Conservation (phyloP, 2,329 filamentous ascomycete species). For the Trichoderma hamatum region DNA sequence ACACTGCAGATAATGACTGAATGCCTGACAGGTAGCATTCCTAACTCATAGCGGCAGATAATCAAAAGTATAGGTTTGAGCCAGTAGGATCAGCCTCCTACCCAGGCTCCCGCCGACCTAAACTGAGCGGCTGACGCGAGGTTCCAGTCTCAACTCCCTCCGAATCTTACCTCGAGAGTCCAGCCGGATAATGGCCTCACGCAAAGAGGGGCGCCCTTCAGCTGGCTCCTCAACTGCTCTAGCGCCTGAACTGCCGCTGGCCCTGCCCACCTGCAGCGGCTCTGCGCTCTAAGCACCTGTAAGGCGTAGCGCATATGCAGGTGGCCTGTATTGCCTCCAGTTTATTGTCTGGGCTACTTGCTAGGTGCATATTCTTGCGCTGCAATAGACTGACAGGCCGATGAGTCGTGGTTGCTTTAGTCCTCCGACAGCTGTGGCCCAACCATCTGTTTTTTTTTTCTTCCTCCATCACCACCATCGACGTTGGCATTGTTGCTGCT, state of each 20-base stretch:
- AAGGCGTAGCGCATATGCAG: slow-evolving; percentile 20
- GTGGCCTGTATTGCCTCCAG: slow-evolving; percentile 1
- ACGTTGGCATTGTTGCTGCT: neutral
- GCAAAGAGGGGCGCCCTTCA: neutral
- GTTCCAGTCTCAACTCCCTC: neutral
- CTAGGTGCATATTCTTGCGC: slow-evolving; percentile 15
- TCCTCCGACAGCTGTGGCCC: neutral
- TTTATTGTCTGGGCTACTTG: neutral
- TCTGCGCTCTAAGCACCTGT: slow-evolving; percentile 19
- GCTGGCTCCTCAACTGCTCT: neutral
- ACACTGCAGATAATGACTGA: neutral
- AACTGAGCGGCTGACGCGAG: neutral
- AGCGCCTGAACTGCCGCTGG: slow-evolving; percentile 19
- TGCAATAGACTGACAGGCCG: neutral
- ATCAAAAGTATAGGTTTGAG: neutral
- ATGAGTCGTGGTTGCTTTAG: neutral
- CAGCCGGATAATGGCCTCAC: neutral
- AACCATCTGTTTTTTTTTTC: neutral
- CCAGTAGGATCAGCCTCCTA: neutral
- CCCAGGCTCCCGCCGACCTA: neutral
- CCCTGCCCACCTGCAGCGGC: slow-evolving; percentile 24
- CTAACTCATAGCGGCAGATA: neutral
- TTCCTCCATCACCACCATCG: slow-evolving; percentile 9
- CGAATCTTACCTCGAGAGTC: no score
- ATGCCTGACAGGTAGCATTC: neutral